Evolutionary conservation across 257 asterid species (phyloP), one percentile per base, ranked within the genome.

Genomic region (Capsicum baccatum): DNA sequence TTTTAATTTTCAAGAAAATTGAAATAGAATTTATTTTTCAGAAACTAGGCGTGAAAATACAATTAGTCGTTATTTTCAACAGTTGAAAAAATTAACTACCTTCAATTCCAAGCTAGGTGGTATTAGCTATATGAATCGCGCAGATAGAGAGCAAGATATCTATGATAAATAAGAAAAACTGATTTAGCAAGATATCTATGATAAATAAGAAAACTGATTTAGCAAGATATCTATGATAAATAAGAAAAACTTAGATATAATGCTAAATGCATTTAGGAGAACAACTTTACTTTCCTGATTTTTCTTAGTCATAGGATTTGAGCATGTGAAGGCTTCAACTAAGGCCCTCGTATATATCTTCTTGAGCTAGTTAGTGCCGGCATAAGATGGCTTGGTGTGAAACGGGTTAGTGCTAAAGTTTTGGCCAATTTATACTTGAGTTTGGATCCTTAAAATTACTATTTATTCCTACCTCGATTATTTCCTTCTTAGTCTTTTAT

Each of bases 401-500:
- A 3, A 50, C 48, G 60, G 58, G 6, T 74, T 74, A 19, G 44
- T 13, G 6, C 39, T 2, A 21, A 50, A 74, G 13, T 50, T 74
- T 19, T 48, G 44, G 62, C 10, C 42, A 13, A 74, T 50, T 74
- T 74, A 48, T 74, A 21, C 42, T 21, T 4, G 19, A 73, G 58
- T 73, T 73, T 66, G 55, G 59, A 73, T 73, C 17, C 35, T 73
- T 73, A 42, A 73, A n/a, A 73, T 47, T 73, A 48, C 59, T 73
- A 15, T 73, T 48, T 73, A 52, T 47, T 48, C 59, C 58, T 47
- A 48, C 59, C 42, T 73, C 12, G 3, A 48, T 1, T 73, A 73
- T 73, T 44, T 70, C 56, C 79, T 70, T 42, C 33, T 70, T 69
- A 3, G 15, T 68, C 79, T 68, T 68, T 39, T 68, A 42, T 2